Conservation (phyloP, 441 rosid genomes). For the Adansonia rubrostipa region DNA sequence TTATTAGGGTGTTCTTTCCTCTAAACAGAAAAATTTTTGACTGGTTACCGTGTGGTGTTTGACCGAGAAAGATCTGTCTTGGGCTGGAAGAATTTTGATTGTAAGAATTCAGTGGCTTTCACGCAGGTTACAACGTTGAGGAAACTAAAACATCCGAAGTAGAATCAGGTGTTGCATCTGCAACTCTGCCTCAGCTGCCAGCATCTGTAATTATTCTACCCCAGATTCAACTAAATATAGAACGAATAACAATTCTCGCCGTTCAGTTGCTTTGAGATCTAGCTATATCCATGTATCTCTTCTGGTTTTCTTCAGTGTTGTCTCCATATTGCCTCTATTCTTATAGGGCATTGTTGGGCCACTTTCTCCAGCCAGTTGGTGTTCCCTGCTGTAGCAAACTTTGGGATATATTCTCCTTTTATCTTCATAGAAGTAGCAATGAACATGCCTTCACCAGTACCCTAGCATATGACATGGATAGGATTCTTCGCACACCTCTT, state of each 20-base stretch:
- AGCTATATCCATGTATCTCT: constrained; percentile 24
- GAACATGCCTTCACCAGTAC: background rate
- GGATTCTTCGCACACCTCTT: background rate
- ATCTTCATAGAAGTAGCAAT: constrained; percentile 10
- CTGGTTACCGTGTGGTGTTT: constrained; percentile 73
- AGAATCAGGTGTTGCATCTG: constrained; percentile 45
- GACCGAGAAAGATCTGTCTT: constrained; percentile 72
- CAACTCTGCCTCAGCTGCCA: constrained; percentile 71
- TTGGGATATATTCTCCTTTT: background rate
- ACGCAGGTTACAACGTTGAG: constrained; percentile 68
- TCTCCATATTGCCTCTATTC: constrained; percentile 38
- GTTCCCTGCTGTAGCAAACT: background rate
- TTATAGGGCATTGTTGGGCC: constrained; percentile 36
- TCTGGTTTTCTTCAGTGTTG: constrained; percentile 33
- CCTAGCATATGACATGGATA: background rate
- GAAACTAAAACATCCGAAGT: constrained; percentile 34
- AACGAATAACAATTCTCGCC: constrained; percentile 37
- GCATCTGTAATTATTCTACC: constrained; percentile 43
- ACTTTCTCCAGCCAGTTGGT: constrained; percentile 4
- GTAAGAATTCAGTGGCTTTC: constrained; percentile 40
- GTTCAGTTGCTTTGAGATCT: constrained; percentile 37
- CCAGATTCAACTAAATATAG: constrained; percentile 40
- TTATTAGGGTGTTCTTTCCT: constrained; percentile 18
- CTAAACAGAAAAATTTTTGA: constrained; percentile 80
- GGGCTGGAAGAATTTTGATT: constrained; percentile 83